Evolutionary conservation across 2,329 filamentous ascomycete genomes (phyloP), one percentile per base, ranked within the genome.

Genomic region (Dothiorella sarmentorum): DNA sequence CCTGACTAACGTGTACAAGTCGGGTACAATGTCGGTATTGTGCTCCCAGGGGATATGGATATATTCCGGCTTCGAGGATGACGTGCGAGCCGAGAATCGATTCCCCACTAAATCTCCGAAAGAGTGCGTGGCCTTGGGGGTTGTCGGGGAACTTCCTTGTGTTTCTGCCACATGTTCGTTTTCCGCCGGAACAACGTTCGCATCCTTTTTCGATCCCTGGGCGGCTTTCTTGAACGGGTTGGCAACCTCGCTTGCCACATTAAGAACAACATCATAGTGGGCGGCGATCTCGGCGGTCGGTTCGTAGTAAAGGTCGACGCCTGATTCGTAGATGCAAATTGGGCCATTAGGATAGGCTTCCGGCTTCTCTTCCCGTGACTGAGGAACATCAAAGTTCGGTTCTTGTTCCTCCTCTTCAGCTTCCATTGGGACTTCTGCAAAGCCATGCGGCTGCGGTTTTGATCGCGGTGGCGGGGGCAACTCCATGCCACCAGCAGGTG

Each of bases 31-130:
- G 61, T 94, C 88, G 0, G 89, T 93, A 73, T 93, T 92, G 75
- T 94, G 90, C 61, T 94, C 90, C 90, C 90, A 94, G 1, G 85
- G 87, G 66, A 94, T 87, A 69, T 95, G 90, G 15, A 94, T 89
- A 66, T 95, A 95, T 70, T 95, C 90, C 0, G 90, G 90, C 44
- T 78, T 81, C 47, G 67, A 67, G 51, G 66, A 67, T 40, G 49
- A 53, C 49, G 35, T 22, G 69, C 63, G 15, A 20, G 33, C 18
- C 33, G 49, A 15, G 24, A 24, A 18, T 69, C 20, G 49, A 22
- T 53, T 53, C 49, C 40, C 35, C 63, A 10, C 65, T 56, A 24
- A 65, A 60, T 38, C 70, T 29, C 29, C 43, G 65, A 37, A 20
- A 5, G 7, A 65, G 59, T n/a, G 69, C 42, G 81, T 81, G 58